These are phyloP conservation scores for Plasmodium gonderi DNA, from an alignment of 169 alveolate genomes.

Conservation along the genomic window DNA sequence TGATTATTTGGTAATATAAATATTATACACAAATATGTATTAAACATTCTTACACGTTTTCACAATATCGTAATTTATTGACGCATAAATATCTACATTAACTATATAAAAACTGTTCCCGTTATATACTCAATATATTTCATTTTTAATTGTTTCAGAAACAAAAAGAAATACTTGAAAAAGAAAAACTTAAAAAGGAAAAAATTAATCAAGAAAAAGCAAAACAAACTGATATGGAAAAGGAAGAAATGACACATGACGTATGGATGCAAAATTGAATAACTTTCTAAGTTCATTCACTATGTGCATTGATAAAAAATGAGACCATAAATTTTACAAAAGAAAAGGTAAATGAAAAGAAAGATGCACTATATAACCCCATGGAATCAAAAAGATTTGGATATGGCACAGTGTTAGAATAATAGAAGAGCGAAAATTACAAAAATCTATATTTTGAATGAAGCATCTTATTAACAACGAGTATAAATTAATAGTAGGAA, in stretches of 20 bases:
- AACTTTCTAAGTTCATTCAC: not conserved
- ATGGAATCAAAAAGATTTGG: not conserved
- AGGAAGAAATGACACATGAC: not conserved
- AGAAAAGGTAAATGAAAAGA: not conserved
- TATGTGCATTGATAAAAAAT: not conserved
- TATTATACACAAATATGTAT: not conserved
- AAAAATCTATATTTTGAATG: not conserved
- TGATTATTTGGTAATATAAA: not conserved
- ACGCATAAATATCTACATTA: not conserved
- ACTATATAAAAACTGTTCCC: not conserved
- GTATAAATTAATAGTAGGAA: not conserved
- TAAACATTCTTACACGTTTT: not conserved
- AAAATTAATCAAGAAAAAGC: not conserved
- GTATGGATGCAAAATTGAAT: not conserved
- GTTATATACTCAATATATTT: not conserved
- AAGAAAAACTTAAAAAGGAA: not conserved
- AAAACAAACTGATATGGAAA: not conserved
- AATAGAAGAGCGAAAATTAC: not conserved
- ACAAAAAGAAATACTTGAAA: not conserved
- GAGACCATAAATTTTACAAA: not conserved
- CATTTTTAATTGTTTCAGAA: not conserved
- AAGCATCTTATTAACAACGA: not conserved
- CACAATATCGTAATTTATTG: not conserved
- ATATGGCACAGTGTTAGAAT: not conserved
- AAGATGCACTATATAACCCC: not conserved